A percentile compares a stretch with the other conserved stretches of the same genome.
phyloP scores from a whole-genome alignment of 257 asterid species.

The Handroanthus guayacan region DNA sequence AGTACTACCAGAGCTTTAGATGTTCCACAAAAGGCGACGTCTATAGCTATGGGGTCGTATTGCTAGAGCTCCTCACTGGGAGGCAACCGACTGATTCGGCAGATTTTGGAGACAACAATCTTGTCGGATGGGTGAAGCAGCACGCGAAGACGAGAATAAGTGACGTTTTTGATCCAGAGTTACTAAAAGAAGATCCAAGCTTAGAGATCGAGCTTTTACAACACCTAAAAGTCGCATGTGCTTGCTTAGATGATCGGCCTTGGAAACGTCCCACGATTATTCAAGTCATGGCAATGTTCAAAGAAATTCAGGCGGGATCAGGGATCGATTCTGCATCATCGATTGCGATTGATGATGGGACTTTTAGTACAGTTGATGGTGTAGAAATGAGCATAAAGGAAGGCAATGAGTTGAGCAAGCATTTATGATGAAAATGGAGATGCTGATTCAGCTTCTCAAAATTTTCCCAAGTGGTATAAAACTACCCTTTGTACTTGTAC shows the following conservation, averaged over 20 bases:
- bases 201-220: slow-evolving; percentile 78
- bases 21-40: slow-evolving; percentile 92
- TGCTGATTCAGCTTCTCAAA: slow-evolving; percentile 29
- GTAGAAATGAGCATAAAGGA: slow-evolving; percentile 87
- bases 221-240: slow-evolving; percentile 76
- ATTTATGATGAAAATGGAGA: slow-evolving; percentile 50
- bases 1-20: slow-evolving; percentile 89
- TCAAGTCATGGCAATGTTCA: slow-evolving; percentile 85
- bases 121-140: slow-evolving; percentile 92
- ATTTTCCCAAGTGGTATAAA: slow-evolving; percentile 29
- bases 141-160: slow-evolving; percentile 66
- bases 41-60: slow-evolving; percentile 89
- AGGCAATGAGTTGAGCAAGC: slow-evolving; percentile 76
- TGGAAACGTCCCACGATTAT: slow-evolving; percentile 90
- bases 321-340: slow-evolving; percentile 68
- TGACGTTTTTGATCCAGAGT: slow-evolving; percentile 72
- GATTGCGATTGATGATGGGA: slow-evolving; percentile 49
- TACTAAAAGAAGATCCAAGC: slow-evolving; percentile 74
- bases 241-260: slow-evolving; percentile 83
- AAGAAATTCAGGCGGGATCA: slow-evolving; percentile 83
- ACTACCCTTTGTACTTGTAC: slow-evolving; percentile 24
- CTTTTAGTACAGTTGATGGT: slow-evolving; percentile 53
- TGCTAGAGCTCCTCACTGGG: slow-evolving; percentile 91
- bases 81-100: slow-evolving; percentile 82
- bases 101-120: slow-evolving; percentile 91